Evolutionary conservation across 2,329 filamentous ascomycete genomes (phyloP), one percentile per base, ranked within the genome.

Genomic region (Alternaria sp.): DNA sequence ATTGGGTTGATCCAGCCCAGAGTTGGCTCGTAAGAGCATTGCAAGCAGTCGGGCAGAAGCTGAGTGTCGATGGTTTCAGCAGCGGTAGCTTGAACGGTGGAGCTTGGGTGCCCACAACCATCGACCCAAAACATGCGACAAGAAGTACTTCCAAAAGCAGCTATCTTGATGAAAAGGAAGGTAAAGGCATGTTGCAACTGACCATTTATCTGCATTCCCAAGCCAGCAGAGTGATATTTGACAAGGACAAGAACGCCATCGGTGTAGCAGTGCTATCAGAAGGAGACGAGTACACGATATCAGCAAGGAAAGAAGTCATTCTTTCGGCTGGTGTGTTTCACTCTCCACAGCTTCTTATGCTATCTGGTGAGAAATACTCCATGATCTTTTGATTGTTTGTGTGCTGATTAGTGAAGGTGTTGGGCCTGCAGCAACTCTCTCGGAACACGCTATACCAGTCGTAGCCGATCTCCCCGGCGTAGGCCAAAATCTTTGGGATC

Each of bases 301-400:
- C 9, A 0, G 28, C 28, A 30, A 30, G 11, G 24, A 43, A 43
- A 26, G 51, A 52, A 30, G 49, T 43, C 7, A 43, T 52, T 20
- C 36, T 52, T 8, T 43, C 49, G 1, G 49, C 49, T 30, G 49
- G 49, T 1, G 49, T 38, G 3, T 52, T 43, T 20, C 49, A 52
- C 4, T 42, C 36, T 0, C 81, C 79, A 0, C 79, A 82, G 51
- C 57, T 75, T 0, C 69, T 71, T 69, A 76, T 78, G 69, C 63
- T 80, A 1, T 79, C 75, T 5, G 78, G 78, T 11, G 11, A 30
- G 28, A 11, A 12, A 11, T 12, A 11, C 4, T 30, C 11, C 3
- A 11, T 30, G 9, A 9, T 11, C 28, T 30, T 9, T 30, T 4
- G 8, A 30, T 30, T 5, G 4, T 11, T 11, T 12, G 4, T 12